Conservation (phyloP, 441 rosid species). For the Erodium trifolium region DNA sequence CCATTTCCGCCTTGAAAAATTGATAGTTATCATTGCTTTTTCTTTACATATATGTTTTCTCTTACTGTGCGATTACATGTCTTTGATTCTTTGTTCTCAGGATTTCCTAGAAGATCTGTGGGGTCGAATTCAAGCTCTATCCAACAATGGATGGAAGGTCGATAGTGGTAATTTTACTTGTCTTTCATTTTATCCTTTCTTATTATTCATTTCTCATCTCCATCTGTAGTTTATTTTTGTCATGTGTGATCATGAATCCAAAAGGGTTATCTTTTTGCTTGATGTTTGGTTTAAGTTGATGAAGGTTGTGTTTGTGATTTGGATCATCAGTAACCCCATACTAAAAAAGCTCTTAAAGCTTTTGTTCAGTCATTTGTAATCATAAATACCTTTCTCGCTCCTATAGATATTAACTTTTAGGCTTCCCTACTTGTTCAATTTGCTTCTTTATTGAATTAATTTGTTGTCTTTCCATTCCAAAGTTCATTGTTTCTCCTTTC, state of each 20-base stretch:
- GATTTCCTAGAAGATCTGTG: constrained; percentile 96
- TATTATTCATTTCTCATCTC: neutral
- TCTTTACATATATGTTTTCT: neutral
- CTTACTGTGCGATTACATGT: neutral
- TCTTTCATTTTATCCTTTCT: constrained; percentile 1
- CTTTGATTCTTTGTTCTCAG: constrained; percentile 30
- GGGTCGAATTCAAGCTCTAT: constrained; percentile 64
- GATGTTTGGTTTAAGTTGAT: neutral
- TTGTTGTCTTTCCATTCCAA: too few relatives aligned
- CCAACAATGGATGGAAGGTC: constrained; percentile 84
- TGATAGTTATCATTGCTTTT: too few relatives aligned
- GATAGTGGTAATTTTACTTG: constrained; percentile 61
- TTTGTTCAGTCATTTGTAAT: neutral
- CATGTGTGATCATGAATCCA: neutral
- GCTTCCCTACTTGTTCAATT: neutral
- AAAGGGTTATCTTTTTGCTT: neutral
- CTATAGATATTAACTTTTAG: neutral
- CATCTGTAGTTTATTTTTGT: neutral
- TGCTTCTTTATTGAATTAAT: neutral
- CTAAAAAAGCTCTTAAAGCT: neutral
- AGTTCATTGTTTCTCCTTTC: too few relatives aligned
- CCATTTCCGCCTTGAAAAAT: too few relatives aligned
- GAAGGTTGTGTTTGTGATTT: neutral
- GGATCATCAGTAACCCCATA: neutral
- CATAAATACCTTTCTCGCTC: neutral